Percentiles rank a stretch among this genome's conserved stretches.
phyloP scores from a whole-genome alignment of 768 basidiomycete genomes.

The Stropharia rugosoannulata region DNA sequence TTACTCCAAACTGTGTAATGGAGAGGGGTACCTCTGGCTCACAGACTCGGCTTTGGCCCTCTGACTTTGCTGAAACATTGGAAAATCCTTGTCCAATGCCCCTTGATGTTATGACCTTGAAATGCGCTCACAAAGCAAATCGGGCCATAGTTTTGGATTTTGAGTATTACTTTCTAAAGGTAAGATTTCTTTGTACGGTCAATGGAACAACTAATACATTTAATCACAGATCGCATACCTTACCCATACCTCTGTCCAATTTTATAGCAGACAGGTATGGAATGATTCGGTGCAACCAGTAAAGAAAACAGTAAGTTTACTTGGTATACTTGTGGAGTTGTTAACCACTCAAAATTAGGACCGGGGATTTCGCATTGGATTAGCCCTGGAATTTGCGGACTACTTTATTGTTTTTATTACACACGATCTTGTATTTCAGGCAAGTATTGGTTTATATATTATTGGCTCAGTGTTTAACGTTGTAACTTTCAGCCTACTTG shows the following conservation, averaged over 20 bases:
- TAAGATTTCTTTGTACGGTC: no score
- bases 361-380: conserved; percentile 10
- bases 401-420: conserved; percentile 18
- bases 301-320: neutral
- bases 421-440: conserved; percentile 18
- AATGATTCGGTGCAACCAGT: neutral
- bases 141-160: conserved; percentile 6
- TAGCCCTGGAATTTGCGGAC: conserved; percentile 17
- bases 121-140: neutral
- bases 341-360: neutral
- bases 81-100: neutral
- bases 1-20: neutral
- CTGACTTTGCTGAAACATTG: neutral
- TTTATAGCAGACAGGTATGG: conserved; percentile 1
- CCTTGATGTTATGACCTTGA: neutral
- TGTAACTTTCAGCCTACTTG: conserved; percentile 6
- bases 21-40: neutral
- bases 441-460: neutral
- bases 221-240: conserved; percentile 7
- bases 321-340: neutral
- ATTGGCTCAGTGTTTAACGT: neutral
- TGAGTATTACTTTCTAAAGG: neutral
- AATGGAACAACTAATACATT: no score
- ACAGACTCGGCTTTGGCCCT: conserved; percentile 1
- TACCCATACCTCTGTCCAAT: conserved; percentile 9